A percentile compares a stretch with the other conserved stretches of the same genome.
Conservation (phyloP, 306 rosid species). For the Vicia villosa region DNA sequence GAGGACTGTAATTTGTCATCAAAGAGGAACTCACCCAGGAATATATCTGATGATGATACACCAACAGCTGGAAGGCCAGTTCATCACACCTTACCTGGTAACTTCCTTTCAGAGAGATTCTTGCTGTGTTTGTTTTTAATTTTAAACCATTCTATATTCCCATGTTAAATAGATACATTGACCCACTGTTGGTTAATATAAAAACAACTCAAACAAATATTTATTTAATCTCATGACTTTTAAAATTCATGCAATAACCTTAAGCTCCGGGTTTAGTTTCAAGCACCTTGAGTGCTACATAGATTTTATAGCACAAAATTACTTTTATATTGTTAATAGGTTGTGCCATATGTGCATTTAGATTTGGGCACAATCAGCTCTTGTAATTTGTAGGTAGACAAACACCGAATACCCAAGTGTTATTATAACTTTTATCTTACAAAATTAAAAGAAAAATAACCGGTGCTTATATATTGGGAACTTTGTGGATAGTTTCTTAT, state of each 20-base stretch:
- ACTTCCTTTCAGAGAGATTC: slow-evolving; percentile 35
- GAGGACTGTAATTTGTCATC: slow-evolving; percentile 72
- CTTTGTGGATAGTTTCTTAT: slow-evolving; percentile 38
- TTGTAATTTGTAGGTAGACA: slow-evolving; percentile 33
- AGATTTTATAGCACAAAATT: background rate
- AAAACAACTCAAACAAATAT: slow-evolving; percentile 3
- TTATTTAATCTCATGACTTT: background rate
- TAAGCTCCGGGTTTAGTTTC: slow-evolving; percentile 11
- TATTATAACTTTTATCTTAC: background rate
- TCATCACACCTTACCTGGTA: slow-evolving; percentile 96
- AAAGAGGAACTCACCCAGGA: slow-evolving; percentile 67
- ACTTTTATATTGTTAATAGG: slow-evolving; percentile 9
- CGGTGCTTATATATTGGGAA: slow-evolving; percentile 17
- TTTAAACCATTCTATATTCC: slow-evolving; percentile 2
- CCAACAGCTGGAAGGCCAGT: slow-evolving; percentile 73
- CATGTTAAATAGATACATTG: slow-evolving; percentile 9
- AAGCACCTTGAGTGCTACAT: slow-evolving; percentile 9
- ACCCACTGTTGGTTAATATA: slow-evolving; percentile 8
- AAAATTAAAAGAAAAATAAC: background rate
- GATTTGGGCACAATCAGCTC: slow-evolving; percentile 13
- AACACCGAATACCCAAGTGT: background rate
- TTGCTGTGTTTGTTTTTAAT: slow-evolving; percentile 8
- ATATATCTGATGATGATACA: slow-evolving; percentile 79
- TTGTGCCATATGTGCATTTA: slow-evolving; percentile 18
- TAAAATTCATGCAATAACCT: slow-evolving; percentile 8